Conservation (phyloP, 2,329 filamentous ascomycete species). For the Exophiala oligosperma region DNA sequence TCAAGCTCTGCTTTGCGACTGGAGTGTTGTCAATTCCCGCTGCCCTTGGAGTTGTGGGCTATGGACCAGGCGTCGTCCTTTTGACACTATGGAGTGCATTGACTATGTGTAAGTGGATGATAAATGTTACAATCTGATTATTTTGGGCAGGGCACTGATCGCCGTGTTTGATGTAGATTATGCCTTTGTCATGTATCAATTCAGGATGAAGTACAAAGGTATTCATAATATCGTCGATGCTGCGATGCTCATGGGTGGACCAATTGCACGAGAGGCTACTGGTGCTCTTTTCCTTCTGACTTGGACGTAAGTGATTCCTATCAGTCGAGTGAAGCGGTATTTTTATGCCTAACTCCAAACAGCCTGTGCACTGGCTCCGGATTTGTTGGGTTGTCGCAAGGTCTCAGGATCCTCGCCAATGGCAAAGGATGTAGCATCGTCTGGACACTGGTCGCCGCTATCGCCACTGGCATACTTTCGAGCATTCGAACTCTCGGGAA, state of each 20-base stretch:
- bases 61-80: constrained; percentile 2
- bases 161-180: neutral
- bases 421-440: constrained; percentile 36
- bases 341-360: neutral
- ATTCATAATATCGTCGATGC: constrained; percentile 60
- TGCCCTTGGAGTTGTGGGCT: neutral
- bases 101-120: constrained; percentile 1
- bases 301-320: constrained; percentile 36
- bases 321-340: no score
- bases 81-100: neutral
- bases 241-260: constrained; percentile 57
- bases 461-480: constrained; percentile 29
- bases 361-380: constrained; percentile 37
- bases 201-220: constrained; percentile 49
- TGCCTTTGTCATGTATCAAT: constrained; percentile 46
- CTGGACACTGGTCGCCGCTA: constrained; percentile 29
- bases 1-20: constrained; percentile 4
- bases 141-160: no score
- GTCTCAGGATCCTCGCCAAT: constrained; percentile 41
- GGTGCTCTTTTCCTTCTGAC: constrained; percentile 32
- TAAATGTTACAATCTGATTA: no score
- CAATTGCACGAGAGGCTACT: constrained; percentile 42
- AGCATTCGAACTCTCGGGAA: constrained; percentile 32
- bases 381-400: constrained; percentile 44
- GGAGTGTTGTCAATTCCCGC: constrained; percentile 2